Base-by-base conservation (phyloP, 805 yeast species). In the Hanseniaspora pseudoguilliermondii region DNA sequence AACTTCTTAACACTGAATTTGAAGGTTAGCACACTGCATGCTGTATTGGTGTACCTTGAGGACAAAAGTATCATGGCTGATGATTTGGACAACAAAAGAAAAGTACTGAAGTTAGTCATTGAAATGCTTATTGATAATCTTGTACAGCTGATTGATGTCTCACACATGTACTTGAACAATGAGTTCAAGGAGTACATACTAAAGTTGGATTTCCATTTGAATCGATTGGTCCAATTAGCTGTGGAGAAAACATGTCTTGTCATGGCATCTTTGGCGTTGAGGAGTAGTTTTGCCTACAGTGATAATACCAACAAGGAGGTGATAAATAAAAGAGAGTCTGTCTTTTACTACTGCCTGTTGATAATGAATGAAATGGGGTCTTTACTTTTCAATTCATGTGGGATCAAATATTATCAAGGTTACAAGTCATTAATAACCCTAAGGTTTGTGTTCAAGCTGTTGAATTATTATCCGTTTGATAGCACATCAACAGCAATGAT, bases 331-430 rank as follows among this genome's bases (percentile, higher is more conserved):
- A 39, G 40, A 38, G 41, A 53, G 10, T 18, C 49, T 36, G 42
- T 38, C 7, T 49, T 56, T 20, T 35, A 32, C n/a, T 40, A 41
- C 27, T 51, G 52, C 29, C 11, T 53, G 35, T 10, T 47, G 15
- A 42, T 52, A 7, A 47, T 52, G 32, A 57, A 57, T 49, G 59
- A 57, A 43, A 51, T 57, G 57, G 59, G 57, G 15, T 57, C 59
- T 34, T 25, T 57, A 11, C 34, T 57, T 20, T 57, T 57, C 23
- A 57, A 57, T 43, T 46, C 50, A 4, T 48, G 55, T 29, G 59
- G 59, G 3, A 54, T 53, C 21, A 57, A 57, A 20, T 57, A 57
- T 32, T 57, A 52, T 20, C 59, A 57, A 43, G 57, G 59, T 4
- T 57, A 52, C 20, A 57, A 57, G 20, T 42, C 57, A 5, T 34